phyloP scores from a whole-genome alignment of 106 monocot species.

The Acanthochlamys bracteata region DNA sequence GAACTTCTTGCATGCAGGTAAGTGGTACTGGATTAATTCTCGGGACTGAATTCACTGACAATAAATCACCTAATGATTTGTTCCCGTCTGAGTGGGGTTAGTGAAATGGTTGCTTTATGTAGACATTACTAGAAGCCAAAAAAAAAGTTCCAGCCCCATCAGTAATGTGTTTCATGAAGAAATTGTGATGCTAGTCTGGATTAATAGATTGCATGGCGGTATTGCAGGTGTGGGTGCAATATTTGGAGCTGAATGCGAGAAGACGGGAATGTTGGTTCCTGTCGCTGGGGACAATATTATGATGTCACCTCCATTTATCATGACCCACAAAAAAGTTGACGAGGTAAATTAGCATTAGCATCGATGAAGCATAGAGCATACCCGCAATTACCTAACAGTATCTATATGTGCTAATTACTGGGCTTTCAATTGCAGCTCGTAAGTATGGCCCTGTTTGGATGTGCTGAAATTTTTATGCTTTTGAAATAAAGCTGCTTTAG shows the following conservation, averaged over 20 bases:
- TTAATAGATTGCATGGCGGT: background rate
- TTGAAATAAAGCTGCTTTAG: no score
- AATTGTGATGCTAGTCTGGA: background rate
- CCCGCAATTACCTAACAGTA: background rate
- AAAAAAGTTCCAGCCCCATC: background rate
- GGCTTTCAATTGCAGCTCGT: conserved; percentile 42
- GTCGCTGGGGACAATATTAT: conserved; percentile 77
- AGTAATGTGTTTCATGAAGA: background rate
- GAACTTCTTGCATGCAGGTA: conserved; percentile 34
- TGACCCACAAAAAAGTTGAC: conserved; percentile 60
- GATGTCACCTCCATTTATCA: conserved; percentile 90
- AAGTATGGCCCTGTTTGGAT: no score
- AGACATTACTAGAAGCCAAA: background rate
- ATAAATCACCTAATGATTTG: conserved; percentile 73
- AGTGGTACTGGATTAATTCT: conserved; percentile 83
- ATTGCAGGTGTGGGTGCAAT: conserved; percentile 70
- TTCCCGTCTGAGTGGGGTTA: conserved; percentile 97
- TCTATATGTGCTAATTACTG: background rate
- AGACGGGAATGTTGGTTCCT: conserved; percentile 76
- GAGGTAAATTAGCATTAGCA: conserved; percentile 37
- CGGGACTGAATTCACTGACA: conserved; percentile 82
- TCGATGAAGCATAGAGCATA: background rate
- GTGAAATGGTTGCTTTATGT: background rate
- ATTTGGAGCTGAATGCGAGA: conserved; percentile 85
- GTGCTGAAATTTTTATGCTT: no score